Percentiles rank a stretch among this genome's conserved stretches.
Conservation (phyloP, 345 rosid genomes). For the Carallia pectinifolia region DNA sequence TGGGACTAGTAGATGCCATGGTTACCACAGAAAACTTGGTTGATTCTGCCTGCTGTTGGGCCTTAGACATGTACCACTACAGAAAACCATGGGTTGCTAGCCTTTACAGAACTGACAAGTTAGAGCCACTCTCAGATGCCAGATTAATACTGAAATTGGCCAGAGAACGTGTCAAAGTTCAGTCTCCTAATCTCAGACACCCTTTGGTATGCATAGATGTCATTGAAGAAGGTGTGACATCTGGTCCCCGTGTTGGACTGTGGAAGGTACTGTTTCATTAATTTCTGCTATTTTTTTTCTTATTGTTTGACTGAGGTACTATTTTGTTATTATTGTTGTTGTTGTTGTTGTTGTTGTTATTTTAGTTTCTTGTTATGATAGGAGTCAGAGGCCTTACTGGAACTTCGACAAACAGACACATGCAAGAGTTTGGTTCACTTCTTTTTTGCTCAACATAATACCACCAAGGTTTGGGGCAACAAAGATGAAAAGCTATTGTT, state of each 20-base stretch:
- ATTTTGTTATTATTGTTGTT: neutral
- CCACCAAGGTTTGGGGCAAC: neutral
- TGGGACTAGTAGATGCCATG: slow-evolving; percentile 10
- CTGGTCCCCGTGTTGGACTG: slow-evolving; percentile 7
- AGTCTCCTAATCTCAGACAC: slow-evolving; percentile 6
- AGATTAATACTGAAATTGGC: slow-evolving; percentile 7
- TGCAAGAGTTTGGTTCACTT: slow-evolving; percentile 15
- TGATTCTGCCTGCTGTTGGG: slow-evolving; percentile 11
- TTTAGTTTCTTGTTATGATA: neutral
- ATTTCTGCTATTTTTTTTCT: neutral
- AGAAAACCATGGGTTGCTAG: slow-evolving; percentile 15
- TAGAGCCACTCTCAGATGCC: slow-evolving; percentile 12
- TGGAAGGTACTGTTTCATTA: slow-evolving; percentile 7
- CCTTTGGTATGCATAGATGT: slow-evolving; percentile 14
- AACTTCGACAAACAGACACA: slow-evolving; percentile 5
- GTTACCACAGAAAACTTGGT: slow-evolving; percentile 4
- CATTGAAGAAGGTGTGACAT: slow-evolving; percentile 8
- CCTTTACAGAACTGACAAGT: slow-evolving; percentile 11
- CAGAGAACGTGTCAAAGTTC: neutral
- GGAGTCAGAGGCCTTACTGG: slow-evolving; percentile 8
- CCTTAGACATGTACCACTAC: slow-evolving; percentile 1
- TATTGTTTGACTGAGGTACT: too few relatives aligned
- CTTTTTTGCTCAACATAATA: neutral
- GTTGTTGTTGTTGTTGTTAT: neutral
- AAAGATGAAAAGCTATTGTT: too few relatives aligned